Conservation (phyloP, 345 rosid genomes). For the Trapa incisa region DNA sequence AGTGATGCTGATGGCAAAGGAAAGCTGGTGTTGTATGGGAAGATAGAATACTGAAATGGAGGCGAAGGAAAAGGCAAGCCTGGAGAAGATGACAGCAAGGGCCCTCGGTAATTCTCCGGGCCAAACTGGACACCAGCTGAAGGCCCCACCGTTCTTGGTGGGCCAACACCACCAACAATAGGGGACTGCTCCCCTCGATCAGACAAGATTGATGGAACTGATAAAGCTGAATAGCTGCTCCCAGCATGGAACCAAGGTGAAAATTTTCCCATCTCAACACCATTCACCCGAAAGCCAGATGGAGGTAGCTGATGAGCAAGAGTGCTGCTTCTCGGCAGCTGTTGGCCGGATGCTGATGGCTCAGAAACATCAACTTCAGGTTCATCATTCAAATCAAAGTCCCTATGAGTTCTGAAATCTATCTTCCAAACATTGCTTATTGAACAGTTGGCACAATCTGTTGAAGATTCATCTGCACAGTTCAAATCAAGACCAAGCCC, state of each 20-base stretch:
- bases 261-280: constrained; percentile 31
- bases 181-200: constrained; percentile 62
- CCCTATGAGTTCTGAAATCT: constrained; percentile 36
- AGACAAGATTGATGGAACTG: constrained; percentile 47
- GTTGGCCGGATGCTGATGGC: constrained; percentile 33
- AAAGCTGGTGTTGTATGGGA: constrained; percentile 49
- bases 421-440: constrained; percentile 25
- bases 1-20: constrained; percentile 49
- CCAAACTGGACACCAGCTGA: constrained; percentile 38
- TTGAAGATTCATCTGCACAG: constrained; percentile 45
- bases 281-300: constrained; percentile 37
- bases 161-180: constrained; percentile 39
- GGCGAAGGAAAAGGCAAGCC: constrained; percentile 55
- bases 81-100: constrained; percentile 68
- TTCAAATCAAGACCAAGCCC: constrained; percentile 88
- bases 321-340: constrained; percentile 23
- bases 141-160: constrained; percentile 56
- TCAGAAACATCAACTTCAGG: constrained; percentile 53
- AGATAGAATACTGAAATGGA: constrained; percentile 57
- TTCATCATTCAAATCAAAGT: constrained; percentile 85
- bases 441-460: constrained; percentile 31
- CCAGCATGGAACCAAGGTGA: constrained; percentile 52
- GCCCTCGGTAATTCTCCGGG: constrained; percentile 52
- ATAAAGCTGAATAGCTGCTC: constrained; percentile 39
- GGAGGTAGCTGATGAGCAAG: constrained; percentile 36